Base-by-base conservation (phyloP, 2,329 filamentous ascomycete genomes). In the Fusarium fujikuroi region DNA sequence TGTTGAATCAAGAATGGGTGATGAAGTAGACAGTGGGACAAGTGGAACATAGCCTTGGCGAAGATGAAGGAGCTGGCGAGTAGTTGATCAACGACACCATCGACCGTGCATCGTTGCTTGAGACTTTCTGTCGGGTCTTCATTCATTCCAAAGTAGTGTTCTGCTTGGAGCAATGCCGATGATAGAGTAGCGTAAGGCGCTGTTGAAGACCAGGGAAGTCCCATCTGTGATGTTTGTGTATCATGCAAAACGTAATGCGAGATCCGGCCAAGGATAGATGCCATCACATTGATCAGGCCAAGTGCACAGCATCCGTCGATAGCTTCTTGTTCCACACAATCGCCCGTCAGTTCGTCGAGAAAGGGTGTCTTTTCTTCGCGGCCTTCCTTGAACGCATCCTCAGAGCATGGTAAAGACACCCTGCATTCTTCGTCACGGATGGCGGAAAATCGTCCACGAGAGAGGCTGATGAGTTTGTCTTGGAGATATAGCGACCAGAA, bases 1-100 rank as follows among this genome's bases (percentile, higher is more conserved):
- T 68, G 65, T 10, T 68, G 65, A 1, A 68, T 68, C 0, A 68
- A 14, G 14, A 68, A 68, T 1, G 65, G 65, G 4, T 68, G 65
- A 16, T 68, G 47, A 3, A 68, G 65, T 7, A 68, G n/a, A 18
- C 65, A 68, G 19, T 68, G 65, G 11, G 65, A 68, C 0, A 68
- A 9, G 3, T 68, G 65, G 4, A 68, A 68, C 40, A 68, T 68
- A 16, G 65, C 64, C 25, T 68, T 68, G 14, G 65, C 65, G 9
- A 63, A 68, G 5, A 68, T 68, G 21, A 68, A 68, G 3, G 65
- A 68, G 5, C 65, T 42, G 1, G 65, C 65, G 2, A 63, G 56
- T 3, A 37, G 47, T 12, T 68, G 56, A 21, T 68, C 65, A 4
- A 68, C 42, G 5, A 10, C 18, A 7, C 56, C 65, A 5, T 68